Percentiles rank a stretch among this genome's conserved stretches.
Evolutionary conservation across 1,284 basidiomycete species (phyloP).

Genomic region (Schizopora paradoxa): DNA sequence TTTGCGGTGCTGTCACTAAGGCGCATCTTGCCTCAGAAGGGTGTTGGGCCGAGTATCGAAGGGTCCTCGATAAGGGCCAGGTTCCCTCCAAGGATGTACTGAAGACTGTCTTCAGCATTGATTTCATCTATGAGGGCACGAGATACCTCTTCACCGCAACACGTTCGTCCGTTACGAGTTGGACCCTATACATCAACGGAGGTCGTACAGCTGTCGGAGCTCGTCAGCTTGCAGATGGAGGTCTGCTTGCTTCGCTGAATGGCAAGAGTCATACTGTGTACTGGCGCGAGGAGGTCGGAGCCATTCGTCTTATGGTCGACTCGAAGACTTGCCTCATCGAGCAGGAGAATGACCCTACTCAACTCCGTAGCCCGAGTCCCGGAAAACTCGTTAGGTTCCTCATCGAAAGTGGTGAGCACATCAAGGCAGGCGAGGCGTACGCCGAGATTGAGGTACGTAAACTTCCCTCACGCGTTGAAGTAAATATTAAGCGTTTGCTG

Average conservation of each 20-base stretch:
- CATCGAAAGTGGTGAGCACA: conserved; percentile 95
- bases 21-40: conserved; percentile 87
- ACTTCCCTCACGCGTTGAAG: conserved; percentile 19
- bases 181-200: conserved; percentile 97
- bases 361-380: conserved; percentile 92
- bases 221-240: conserved; percentile 91
- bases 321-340: conserved; percentile 98
- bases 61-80: conserved; percentile 96
- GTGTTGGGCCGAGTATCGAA: conserved; percentile 91
- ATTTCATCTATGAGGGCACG: conserved; percentile 96
- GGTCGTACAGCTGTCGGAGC: conserved; percentile 87
- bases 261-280: conserved; percentile 97
- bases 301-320: conserved; percentile 90
- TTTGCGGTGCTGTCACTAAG: conserved; percentile 97
- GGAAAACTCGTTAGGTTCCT: conserved; percentile 96
- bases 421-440: conserved; percentile 94
- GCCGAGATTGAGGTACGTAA: conserved; percentile 89
- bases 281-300: conserved; percentile 97
- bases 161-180: conserved; percentile 81
- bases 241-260: conserved; percentile 86
- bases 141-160: conserved; percentile 97
- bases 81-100: conserved; percentile 92
- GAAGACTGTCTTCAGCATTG: conserved; percentile 95
- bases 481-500: conserved; percentile 3
- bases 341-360: conserved; percentile 99